These are phyloP conservation scores for Annulohypoxylon bovei DNA, from an alignment of 495 filamentous ascomycete genomes.

Conservation along the genomic window DNA sequence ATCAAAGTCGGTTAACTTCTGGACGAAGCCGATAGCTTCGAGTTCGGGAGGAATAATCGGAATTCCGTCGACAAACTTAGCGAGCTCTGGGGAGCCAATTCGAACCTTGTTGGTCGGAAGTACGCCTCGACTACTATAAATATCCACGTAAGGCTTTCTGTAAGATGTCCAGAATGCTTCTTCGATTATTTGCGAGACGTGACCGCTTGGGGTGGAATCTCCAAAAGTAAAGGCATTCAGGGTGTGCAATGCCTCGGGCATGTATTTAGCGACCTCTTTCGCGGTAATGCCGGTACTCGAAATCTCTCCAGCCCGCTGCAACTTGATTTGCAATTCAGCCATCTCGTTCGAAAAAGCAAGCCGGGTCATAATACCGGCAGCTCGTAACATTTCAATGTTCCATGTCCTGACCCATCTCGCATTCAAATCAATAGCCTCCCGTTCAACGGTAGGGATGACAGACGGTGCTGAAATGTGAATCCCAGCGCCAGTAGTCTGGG, in stretches of 20 bases:
- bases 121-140: slow-evolving; percentile 87
- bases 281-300: slow-evolving; percentile 54
- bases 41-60: slow-evolving; percentile 84
- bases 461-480: slow-evolving; percentile 99
- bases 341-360: slow-evolving; percentile 90
- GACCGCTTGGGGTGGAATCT: slow-evolving; percentile 85
- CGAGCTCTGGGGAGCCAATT: slow-evolving; percentile 80
- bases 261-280: slow-evolving; percentile 68
- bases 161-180: slow-evolving; percentile 95
- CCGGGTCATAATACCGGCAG: slow-evolving; percentile 88
- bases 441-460: slow-evolving; percentile 97
- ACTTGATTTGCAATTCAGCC: slow-evolving; percentile 71
- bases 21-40: slow-evolving; percentile 73
- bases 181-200: slow-evolving; percentile 84
- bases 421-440: slow-evolving; percentile 96
- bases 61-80: slow-evolving; percentile 86
- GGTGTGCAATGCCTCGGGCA: slow-evolving; percentile 83
- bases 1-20: slow-evolving; percentile 78
- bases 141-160: slow-evolving; percentile 80
- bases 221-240: slow-evolving; percentile 82
- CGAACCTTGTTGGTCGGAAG: slow-evolving; percentile 80
- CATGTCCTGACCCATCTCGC: slow-evolving; percentile 91
- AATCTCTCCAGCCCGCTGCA: slow-evolving; percentile 55
- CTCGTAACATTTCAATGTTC: slow-evolving; percentile 95
- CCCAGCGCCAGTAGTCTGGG: slow-evolving; percentile 92